These are phyloP conservation scores for Favolaschia claudopus DNA, from an alignment of 768 basidiomycete genomes.

Conservation along the genomic window DNA sequence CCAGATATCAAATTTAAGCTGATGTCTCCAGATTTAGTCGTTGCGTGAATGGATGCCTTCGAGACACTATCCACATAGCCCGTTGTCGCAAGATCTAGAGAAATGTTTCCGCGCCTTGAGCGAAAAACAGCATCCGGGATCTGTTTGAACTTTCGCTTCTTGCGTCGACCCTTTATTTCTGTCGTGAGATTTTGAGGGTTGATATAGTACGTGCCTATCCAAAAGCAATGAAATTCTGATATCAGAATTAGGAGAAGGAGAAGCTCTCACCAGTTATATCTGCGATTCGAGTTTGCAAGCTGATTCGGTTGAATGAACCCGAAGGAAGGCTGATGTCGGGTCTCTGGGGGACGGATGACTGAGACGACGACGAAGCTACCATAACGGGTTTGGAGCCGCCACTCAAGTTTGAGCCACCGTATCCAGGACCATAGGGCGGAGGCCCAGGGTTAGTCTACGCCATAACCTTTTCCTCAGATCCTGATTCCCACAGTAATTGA, in stretches of 20 bases:
- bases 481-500: too few species aligned
- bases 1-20: slow-evolving; percentile 24
- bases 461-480: too few species aligned
- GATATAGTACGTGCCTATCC: slow-evolving; percentile 19
- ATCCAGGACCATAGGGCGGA: slow-evolving; percentile 7
- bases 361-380: slow-evolving; percentile 8
- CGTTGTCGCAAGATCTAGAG: slow-evolving; percentile 23
- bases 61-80: slow-evolving; percentile 13
- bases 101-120: slow-evolving; percentile 16
- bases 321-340: slow-evolving; percentile 18
- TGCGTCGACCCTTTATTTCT: background rate
- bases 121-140: slow-evolving; percentile 25
- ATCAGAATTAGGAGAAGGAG: background rate
- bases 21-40: slow-evolving; percentile 16
- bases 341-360: background rate
- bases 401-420: slow-evolving; percentile 5
- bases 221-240: background rate
- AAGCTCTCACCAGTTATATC: slow-evolving; percentile 17
- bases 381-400: slow-evolving; percentile 8
- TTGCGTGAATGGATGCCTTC: slow-evolving; percentile 11
- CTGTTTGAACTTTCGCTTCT: slow-evolving; percentile 12
- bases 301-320: slow-evolving; percentile 11
- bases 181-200: background rate
- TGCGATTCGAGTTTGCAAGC: slow-evolving; percentile 17
- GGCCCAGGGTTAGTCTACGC: too few species aligned